Evolutionary conservation across 2,329 filamentous ascomycete genomes (phyloP).

Genomic region (Mariannaea elegans): DNA sequence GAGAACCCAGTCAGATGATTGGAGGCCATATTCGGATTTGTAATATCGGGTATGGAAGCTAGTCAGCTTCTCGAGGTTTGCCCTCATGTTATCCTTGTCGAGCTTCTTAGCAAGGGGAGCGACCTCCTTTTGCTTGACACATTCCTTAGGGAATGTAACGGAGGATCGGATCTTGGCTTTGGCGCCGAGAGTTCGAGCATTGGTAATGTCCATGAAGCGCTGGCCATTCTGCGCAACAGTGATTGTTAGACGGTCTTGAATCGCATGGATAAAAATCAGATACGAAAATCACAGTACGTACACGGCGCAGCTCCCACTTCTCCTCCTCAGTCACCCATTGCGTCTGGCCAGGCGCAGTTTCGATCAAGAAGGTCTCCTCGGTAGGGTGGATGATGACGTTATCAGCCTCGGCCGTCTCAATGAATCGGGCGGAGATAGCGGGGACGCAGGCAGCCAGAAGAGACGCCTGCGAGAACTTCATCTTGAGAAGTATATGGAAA

Average conservation of each 20-base stretch:
- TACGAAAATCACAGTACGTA: constrained; percentile 53
- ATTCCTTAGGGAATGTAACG: constrained; percentile 73
- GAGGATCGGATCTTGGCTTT: constrained; percentile 43
- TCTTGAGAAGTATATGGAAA: constrained; percentile 36
- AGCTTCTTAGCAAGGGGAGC: constrained; percentile 73
- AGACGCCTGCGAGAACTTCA: constrained; percentile 64
- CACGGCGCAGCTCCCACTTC: constrained; percentile 90
- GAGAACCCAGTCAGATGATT: constrained; percentile 90
- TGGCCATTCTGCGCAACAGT: constrained; percentile 71
- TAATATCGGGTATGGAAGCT: constrained; percentile 86
- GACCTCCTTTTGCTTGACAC: constrained; percentile 71
- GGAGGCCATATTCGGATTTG: constrained; percentile 77
- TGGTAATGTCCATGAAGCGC: constrained; percentile 95
- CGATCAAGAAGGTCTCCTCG: constrained; percentile 71
- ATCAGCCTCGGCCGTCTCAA: constrained; percentile 61
- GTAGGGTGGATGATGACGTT: constrained; percentile 56
- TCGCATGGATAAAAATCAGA: neutral
- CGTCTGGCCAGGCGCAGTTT: constrained; percentile 83
- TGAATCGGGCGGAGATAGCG: constrained; percentile 63
- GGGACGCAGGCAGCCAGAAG: constrained; percentile 65
- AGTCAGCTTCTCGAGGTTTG: constrained; percentile 80
- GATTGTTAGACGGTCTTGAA: constrained; percentile 16
- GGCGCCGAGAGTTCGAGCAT: constrained; percentile 68
- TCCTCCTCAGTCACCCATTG: constrained; percentile 92
- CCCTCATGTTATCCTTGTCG: constrained; percentile 77